Evolutionary conservation across 2,329 filamentous ascomycete genomes (phyloP), one percentile per base, ranked within the genome.

Genomic region (Coniochaeta hoffmannii): DNA sequence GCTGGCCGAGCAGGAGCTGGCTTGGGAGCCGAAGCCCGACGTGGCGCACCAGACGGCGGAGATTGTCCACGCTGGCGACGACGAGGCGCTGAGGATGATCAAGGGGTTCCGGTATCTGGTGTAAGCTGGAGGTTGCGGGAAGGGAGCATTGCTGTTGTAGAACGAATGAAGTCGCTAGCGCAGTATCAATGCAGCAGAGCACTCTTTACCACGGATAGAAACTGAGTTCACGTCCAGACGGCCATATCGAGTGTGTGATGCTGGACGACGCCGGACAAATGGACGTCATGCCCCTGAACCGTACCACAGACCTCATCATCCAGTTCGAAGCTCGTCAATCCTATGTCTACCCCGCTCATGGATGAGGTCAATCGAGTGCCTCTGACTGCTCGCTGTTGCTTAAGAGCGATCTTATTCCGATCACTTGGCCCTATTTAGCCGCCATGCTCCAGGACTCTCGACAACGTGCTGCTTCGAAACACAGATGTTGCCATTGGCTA

Each of bases 61-160:
- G 30, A 61, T 68, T n/a, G 72, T 73, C 58, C 59, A 66, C 9
- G 66, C 73, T 50, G 72, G 73, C 3, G 70, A 70, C 36, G 64
- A 72, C 1, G 73, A 78, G 53, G 72, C 73, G 3, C 59, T 74
- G 60, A 66, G 68, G 57, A 72, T 78, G 73, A 68, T 68, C 55
- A 75, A 74, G 65, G 75, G 74, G 38, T 78, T 77, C 66, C 66
- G 76, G 53, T 78, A 78, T 61, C 63, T 78, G 53, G 63, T 76
- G 41, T 77, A 70, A 41, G 17, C 11, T 19, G 17, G n/a, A 14
- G 10, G n/a, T 4, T 22, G 17, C 36, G 15, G 17, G 15, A 10
- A 19, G 36, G 17, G 17, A 41, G 36, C 22, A 41, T 10, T 41
- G n/a, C 17, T 22, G 36, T 41, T 11, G 12, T 22, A 41, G 17